phyloP scores from a whole-genome alignment of 2,329 filamentous ascomycete species.

The Lachnellula arida region DNA sequence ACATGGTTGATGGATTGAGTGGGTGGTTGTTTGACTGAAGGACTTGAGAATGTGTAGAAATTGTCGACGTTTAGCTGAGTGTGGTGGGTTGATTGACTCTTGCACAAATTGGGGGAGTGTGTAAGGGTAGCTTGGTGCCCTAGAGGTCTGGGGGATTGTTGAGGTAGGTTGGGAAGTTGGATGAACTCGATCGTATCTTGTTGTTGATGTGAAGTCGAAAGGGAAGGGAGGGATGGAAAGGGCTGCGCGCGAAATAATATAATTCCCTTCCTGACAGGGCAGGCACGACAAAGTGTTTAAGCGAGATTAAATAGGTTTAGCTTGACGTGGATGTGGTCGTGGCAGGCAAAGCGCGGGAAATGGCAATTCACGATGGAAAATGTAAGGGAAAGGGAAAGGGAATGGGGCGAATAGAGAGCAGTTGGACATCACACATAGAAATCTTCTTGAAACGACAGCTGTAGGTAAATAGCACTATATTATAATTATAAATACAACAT shows the following conservation, averaged over 20 bases:
- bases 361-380: background rate
- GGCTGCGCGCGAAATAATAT: slow-evolving; percentile 9
- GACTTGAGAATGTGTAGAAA: slow-evolving; percentile 45
- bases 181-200: slow-evolving; percentile 31
- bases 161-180: slow-evolving; percentile 23
- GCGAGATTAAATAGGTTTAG: background rate
- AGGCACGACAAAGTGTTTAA: background rate
- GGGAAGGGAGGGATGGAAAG: slow-evolving; percentile 4
- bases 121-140: slow-evolving; percentile 87
- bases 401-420: background rate
- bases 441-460: too few relatives aligned
- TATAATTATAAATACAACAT: too few relatives aligned
- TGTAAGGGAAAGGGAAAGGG: background rate
- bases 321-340: background rate
- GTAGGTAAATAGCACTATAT: too few relatives aligned
- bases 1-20: slow-evolving; percentile 64
- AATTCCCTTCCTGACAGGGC: slow-evolving; percentile 4
- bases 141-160: slow-evolving; percentile 47
- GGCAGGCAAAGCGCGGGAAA: background rate
- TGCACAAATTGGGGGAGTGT: slow-evolving; percentile 63
- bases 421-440: background rate
- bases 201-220: slow-evolving; percentile 17
- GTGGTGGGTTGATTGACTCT: slow-evolving; percentile 50
- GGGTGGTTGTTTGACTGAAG: slow-evolving; percentile 41
- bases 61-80: slow-evolving; percentile 38